phyloP scores from a whole-genome alignment of 2,329 filamentous ascomycete genomes.

The Emericellopsis cladophorae region DNA sequence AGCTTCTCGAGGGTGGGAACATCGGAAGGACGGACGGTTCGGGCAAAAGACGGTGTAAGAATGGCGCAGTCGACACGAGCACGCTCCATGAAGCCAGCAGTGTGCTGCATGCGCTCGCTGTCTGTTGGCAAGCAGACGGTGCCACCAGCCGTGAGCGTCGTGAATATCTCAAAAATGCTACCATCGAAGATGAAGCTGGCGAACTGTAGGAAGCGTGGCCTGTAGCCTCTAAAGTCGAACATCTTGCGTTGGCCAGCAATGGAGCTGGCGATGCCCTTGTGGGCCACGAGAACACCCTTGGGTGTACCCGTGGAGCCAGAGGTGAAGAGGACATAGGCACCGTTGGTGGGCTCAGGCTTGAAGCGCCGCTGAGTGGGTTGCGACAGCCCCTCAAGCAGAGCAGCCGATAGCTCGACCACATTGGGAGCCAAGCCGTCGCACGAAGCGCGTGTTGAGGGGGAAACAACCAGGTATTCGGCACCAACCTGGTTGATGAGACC shows the following conservation, averaged over 20 bases:
- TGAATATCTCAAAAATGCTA: slow-evolving; percentile 18
- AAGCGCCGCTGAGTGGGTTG: too few relatives aligned
- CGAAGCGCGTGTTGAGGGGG: background rate
- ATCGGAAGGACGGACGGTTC: background rate
- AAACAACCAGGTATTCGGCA: slow-evolving; percentile 4
- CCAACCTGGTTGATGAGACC: slow-evolving; percentile 3
- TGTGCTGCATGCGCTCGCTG: slow-evolving; percentile 5
- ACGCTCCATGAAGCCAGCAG: background rate
- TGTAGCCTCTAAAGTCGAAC: background rate
- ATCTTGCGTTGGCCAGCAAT: background rate
- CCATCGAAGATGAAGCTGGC: slow-evolving; percentile 37
- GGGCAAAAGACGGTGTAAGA: slow-evolving; percentile 2
- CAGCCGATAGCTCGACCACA: background rate
- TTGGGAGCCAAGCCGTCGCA: too few relatives aligned
- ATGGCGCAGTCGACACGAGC: background rate
- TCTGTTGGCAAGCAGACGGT: slow-evolving; percentile 10
- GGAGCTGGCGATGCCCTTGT: slow-evolving; percentile 6
- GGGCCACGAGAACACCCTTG: slow-evolving; percentile 5
- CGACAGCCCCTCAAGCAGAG: background rate
- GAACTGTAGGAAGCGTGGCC: slow-evolving; percentile 39
- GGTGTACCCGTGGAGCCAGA: slow-evolving; percentile 7
- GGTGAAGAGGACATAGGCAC: slow-evolving; percentile 6
- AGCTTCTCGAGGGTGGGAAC: slow-evolving; percentile 3
- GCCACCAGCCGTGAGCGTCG: slow-evolving; percentile 7
- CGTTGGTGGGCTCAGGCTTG: background rate